phyloP scores from a whole-genome alignment of 78 protist genomes.

The Polysphondylium violaceum region DNA sequence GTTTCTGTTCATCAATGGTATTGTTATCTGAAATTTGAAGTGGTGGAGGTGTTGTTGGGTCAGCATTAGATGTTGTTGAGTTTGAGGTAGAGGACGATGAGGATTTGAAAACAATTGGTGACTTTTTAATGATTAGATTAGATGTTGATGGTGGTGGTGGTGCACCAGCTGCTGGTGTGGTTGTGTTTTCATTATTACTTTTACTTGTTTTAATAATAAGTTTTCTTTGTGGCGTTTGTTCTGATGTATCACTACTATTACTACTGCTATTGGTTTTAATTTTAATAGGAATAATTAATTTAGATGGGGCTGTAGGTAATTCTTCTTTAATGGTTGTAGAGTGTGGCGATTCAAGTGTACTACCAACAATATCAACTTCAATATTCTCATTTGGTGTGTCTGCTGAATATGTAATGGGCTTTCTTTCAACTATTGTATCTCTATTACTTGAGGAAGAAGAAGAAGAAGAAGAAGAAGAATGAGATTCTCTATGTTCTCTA shows the following conservation, averaged over 20 bases:
- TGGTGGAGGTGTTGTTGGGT: not conserved
- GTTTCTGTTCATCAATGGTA: not conserved
- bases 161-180: not conserved
- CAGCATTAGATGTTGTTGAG: not conserved
- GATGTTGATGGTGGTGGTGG: not conserved
- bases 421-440: no score
- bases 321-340: not conserved
- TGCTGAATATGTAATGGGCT: no score
- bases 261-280: no score
- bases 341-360: not conserved
- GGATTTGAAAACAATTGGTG: not conserved
- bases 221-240: no score
- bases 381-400: not conserved
- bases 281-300: slow-evolving; percentile 4
- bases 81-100: not conserved
- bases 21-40: not conserved
- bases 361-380: not conserved
- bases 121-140: not conserved
- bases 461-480: not conserved
- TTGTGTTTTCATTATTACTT: no score
- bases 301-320: no score
- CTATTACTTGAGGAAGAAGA: not conserved
- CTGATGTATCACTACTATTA: no score
- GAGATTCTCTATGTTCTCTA: slow-evolving; percentile 7
- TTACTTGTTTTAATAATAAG: no score